Evolutionary conservation across 352 stramenopile species (phyloP).

Genomic region (Phytophthora chlamydospora): DNA sequence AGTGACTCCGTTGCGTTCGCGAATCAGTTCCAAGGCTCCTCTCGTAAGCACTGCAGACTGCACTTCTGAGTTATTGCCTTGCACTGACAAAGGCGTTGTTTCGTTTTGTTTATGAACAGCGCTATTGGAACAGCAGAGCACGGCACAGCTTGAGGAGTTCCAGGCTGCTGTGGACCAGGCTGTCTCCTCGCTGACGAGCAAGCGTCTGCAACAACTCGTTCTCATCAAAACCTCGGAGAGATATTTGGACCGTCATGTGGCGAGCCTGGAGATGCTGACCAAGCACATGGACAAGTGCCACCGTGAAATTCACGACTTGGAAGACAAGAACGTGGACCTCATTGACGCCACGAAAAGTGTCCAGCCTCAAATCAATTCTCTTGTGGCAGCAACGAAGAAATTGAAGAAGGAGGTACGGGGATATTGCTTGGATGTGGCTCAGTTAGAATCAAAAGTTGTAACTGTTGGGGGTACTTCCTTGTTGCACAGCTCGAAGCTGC

Average conservation of each 20-base stretch:
- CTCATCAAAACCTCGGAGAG: conserved; percentile 78
- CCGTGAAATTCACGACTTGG: conserved; percentile 64
- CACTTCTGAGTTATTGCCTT: neutral
- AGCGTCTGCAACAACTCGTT: conserved; percentile 76
- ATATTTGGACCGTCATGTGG: conserved; percentile 76
- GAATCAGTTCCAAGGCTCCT: conserved; percentile 76
- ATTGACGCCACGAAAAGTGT: conserved; percentile 58
- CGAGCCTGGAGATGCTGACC: conserved; percentile 70
- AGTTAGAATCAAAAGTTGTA: conserved; percentile 4
- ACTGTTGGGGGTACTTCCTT: conserved; percentile 5
- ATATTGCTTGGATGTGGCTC: neutral
- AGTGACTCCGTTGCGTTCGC: conserved; percentile 66
- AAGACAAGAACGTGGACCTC: conserved; percentile 80
- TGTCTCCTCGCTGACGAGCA: conserved; percentile 60
- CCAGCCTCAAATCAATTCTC: conserved; percentile 61
- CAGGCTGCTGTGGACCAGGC: conserved; percentile 46
- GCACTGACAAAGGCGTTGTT: conserved; percentile 20
- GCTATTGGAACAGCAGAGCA: conserved; percentile 71
- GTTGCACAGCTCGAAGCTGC: conserved; percentile 55
- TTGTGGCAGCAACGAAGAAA: conserved; percentile 62
- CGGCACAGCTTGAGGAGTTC: conserved; percentile 49
- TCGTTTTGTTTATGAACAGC: conserved; percentile 26
- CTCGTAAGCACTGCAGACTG: conserved; percentile 36
- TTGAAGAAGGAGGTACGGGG: conserved; percentile 70
- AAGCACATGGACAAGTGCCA: conserved; percentile 76